Percentiles rank a stretch among this genome's conserved stretches.
Evolutionary conservation across 1,284 basidiomycete species (phyloP).

Genomic region (Phylloboletellus chloephorus): DNA sequence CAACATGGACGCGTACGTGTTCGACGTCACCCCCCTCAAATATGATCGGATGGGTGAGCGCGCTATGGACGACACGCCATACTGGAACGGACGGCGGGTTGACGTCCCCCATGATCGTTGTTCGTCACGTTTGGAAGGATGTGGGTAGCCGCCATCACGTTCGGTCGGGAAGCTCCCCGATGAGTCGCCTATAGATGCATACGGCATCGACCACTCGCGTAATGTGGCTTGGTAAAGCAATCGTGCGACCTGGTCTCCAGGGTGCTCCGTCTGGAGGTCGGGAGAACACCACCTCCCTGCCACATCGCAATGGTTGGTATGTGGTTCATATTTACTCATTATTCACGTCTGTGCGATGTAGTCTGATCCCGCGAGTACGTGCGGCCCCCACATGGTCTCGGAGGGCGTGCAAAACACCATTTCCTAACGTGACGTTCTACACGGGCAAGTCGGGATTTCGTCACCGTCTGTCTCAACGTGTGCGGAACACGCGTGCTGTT

Average conservation of each 20-base stretch:
- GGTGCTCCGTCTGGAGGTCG: neutral
- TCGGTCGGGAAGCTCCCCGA: slow-evolving; percentile 1
- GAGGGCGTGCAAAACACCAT: too few species aligned
- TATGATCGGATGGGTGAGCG: too few species aligned
- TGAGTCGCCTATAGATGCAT: too few species aligned
- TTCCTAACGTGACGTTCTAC: neutral
- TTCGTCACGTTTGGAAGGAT: slow-evolving; percentile 22
- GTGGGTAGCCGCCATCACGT: slow-evolving; percentile 20
- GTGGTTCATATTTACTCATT: neutral
- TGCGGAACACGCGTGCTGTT: neutral
- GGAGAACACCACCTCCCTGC: neutral
- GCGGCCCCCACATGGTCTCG: neutral
- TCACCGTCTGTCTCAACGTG: neutral
- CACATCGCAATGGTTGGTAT: neutral
- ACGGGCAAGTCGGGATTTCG: neutral
- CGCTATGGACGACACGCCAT: slow-evolving; percentile 3
- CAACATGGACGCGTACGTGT: neutral
- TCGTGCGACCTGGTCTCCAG: slow-evolving; percentile 2
- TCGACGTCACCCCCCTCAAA: slow-evolving; percentile 2
- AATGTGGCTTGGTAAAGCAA: slow-evolving; percentile 11
- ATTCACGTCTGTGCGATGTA: neutral
- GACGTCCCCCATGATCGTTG: slow-evolving; percentile 20
- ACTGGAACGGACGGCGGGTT: slow-evolving; percentile 4
- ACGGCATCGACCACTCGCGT: slow-evolving; percentile 15
- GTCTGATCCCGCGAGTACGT: neutral